Evolutionary conservation across 2,329 filamentous ascomycete genomes (phyloP), one percentile per base, ranked within the genome.

Genomic region (Monosporascus sp.): DNA sequence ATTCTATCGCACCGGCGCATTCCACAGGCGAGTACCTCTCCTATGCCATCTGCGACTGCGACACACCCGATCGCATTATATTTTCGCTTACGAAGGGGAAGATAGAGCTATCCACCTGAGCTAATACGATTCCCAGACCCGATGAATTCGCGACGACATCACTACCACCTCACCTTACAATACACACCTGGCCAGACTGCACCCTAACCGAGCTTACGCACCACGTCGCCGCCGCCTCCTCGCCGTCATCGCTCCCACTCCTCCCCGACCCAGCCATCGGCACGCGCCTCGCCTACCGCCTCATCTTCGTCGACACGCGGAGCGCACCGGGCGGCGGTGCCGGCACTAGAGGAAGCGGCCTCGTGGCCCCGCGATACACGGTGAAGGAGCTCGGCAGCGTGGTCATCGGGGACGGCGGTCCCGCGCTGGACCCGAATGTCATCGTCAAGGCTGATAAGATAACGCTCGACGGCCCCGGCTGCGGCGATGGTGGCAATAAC

Each of bases 111-210:
- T 14, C 9, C 31, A 5, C 31, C 31, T 14, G 31, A 35, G 39
- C 39, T 43, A 18, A 20, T 15, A 48, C 41, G n/a, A 50, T 18
- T 48, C 20, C n/a, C 60, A 89, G 87, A 58, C 80, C 84, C 37
- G 83, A 88, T 55, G 88, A 93, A 60, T 90, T 94, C 68, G 69
- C 81, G 60, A 66, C 82, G 20, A 61, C 75, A 52, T 66, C 75
- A 52, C 78, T 89, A 22, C 83, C 86, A 49, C 75, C 85, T 7
- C 82, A 88, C 67, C 76, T 96, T 25, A 81, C 89, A 56, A 85
- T 97, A 63, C 92, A 97, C 76, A 92, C 91, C 53, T 96, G 90
- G 88, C 80, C 84, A 52, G 84, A 82, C 63, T 93, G 89, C 72
- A 90, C 88, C 3, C 80, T 97, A 24, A 78, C 81, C 59, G 91